Percentiles rank a stretch among this genome's conserved stretches.
These are phyloP conservation scores for Trypanosoma cruzi DNA, from an alignment of 208 protist species.

Conservation along the genomic window DNA sequence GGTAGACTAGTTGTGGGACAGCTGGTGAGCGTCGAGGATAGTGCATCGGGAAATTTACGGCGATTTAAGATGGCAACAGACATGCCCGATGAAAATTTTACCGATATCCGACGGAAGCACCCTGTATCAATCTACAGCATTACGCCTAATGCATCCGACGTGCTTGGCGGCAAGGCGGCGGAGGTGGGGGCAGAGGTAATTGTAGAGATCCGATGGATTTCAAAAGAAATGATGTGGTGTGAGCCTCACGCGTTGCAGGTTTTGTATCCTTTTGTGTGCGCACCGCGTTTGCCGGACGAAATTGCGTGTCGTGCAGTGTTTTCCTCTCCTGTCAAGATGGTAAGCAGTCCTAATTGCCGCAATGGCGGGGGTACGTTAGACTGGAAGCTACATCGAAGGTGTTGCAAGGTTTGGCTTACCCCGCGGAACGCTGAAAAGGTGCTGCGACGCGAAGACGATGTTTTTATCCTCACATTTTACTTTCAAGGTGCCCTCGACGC, in stretches of 20 bases:
- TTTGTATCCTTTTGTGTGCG: conserved; percentile 63
- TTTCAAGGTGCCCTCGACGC: conserved; percentile 34
- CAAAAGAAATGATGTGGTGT: conserved; percentile 12
- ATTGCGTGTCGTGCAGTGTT: conserved; percentile 48
- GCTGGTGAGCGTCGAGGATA: conserved; percentile 27
- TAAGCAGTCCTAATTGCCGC: conserved; percentile 47
- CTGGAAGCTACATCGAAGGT: conserved; percentile 21
- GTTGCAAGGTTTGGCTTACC: conserved; percentile 34
- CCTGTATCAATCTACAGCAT: conserved; percentile 11
- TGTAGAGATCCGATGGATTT: conserved; percentile 29
- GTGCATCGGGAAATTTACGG: conserved; percentile 11
- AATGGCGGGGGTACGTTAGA: conserved; percentile 29
- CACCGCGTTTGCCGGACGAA: conserved; percentile 49
- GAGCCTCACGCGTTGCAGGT: conserved; percentile 20
- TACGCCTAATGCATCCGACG: conserved; percentile 10
- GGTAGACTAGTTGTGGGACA: conserved; percentile 43
- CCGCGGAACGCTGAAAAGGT: conserved; percentile 22
- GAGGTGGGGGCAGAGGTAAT: conserved; percentile 13
- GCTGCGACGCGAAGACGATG: conserved; percentile 36
- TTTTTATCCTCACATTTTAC: conserved; percentile 50
- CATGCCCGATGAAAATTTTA: conserved; percentile 18
- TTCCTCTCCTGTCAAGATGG: conserved; percentile 28
- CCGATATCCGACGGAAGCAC: not conserved
- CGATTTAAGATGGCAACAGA: conserved; percentile 24
- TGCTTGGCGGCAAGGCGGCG: not conserved